These are phyloP conservation scores for Vinca minor DNA, from an alignment of 257 asterid genomes.

Conservation along the genomic window DNA sequence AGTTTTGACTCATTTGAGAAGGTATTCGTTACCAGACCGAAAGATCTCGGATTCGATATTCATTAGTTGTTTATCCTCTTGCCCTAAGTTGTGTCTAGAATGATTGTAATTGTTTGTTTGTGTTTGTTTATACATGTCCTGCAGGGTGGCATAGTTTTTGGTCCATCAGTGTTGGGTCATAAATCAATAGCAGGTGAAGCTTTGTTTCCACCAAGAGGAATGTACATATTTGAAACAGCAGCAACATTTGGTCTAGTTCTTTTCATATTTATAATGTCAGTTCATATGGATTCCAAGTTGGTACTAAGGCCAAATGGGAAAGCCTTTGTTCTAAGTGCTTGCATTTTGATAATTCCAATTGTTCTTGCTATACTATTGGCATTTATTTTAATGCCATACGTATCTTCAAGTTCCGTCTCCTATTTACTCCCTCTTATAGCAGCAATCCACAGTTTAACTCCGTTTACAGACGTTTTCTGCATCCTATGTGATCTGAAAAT, in stretches of 20 bases:
- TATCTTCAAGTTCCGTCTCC: slow-evolving; percentile 35
- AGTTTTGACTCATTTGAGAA: too few species aligned
- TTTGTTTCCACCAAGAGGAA: slow-evolving; percentile 49
- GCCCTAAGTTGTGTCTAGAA: too few species aligned
- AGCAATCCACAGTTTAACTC: slow-evolving; percentile 37
- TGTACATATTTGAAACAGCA: slow-evolving; percentile 35
- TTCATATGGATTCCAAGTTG: slow-evolving; percentile 38
- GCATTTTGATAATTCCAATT: slow-evolving; percentile 27
- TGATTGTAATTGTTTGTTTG: too few species aligned
- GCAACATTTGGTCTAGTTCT: slow-evolving; percentile 54
- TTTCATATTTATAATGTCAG: slow-evolving; percentile 56
- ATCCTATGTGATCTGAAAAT: slow-evolving; percentile 57
- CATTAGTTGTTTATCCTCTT: too few species aligned
- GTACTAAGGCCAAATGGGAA: slow-evolving; percentile 46
- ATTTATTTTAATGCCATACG: slow-evolving; percentile 1
- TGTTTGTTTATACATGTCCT: too few species aligned
- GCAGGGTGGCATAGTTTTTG: slow-evolving; percentile 66
- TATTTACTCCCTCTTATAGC: slow-evolving; percentile 43
- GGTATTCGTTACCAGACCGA: too few species aligned
- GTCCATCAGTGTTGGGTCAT: slow-evolving; percentile 63
- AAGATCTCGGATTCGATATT: too few species aligned
- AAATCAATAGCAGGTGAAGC: slow-evolving; percentile 9
- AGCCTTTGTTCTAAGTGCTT: slow-evolving; percentile 29
- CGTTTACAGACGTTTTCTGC: slow-evolving; percentile 53
- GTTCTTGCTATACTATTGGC: slow-evolving; percentile 19